Evolutionary conservation across 805 yeast species (phyloP), one percentile per base, ranked within the genome.

Genomic region (Vanderwaltozyma tropicalis): DNA sequence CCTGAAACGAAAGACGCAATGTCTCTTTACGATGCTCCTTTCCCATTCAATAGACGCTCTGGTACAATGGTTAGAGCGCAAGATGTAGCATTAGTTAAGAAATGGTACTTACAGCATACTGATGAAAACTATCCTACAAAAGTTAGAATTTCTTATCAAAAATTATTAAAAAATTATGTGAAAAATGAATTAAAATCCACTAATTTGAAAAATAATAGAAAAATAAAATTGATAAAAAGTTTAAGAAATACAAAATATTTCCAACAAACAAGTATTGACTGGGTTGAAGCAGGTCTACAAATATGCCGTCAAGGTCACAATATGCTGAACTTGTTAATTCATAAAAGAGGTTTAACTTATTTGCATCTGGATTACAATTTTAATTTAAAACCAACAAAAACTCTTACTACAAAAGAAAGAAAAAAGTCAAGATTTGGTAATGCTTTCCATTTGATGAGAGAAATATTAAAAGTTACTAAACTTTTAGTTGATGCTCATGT

Each of bases 231-330:
- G 12, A 55, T 92, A 20, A 76, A 74, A 43, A 69, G 77, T 22
- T 68, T 92, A 46, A 75, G 76, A 41, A 68, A 71, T 32, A 92
- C 98, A 0, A 88, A 85, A 52, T 92, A 75, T 57, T 92, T 92
- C 61, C 95, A 86, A 53, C 80, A 83, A 49, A 89, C 98, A 0
- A 71, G 88, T 0, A 78, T 92, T 35, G 98, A 92, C 59, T 92
- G 99, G 99, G 92, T 89, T 3, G 99, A 92, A 58, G 98, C 97
- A 1, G 98, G 96, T 21, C 65, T 92, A 40, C 97, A 92, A 61
- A 76, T 92, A 2, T 83, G 95, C 52, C 73, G 76, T 28, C 99
- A 92, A 60, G 98, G 98, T 3, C 84, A 80, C 59, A 89, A 86
- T 49, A 88, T 89, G 94, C 68, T 92, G 33, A 88, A 87, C 57